A percentile compares a stretch with the other conserved stretches of the same genome.
Evolutionary conservation across 2,329 filamentous ascomycete species (phyloP).

Genomic region (Aureobasidium sp.): DNA sequence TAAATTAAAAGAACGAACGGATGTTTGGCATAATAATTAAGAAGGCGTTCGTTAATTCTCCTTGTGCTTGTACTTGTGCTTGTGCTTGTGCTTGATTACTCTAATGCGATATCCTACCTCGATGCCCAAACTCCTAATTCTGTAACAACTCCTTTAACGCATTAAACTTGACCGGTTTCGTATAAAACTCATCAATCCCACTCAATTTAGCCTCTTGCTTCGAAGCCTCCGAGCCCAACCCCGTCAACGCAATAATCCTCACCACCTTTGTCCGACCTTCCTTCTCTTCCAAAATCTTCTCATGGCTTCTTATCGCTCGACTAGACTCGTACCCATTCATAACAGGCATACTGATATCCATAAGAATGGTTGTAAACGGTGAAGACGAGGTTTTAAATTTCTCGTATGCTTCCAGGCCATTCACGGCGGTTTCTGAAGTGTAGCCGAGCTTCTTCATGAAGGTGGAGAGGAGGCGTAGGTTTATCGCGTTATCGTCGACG

Average conservation of each 20-base stretch:
- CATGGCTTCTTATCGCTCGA: slow-evolving; percentile 23
- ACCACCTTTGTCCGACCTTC: background rate
- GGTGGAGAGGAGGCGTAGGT: background rate
- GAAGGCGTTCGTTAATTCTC: too few relatives aligned
- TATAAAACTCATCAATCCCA: slow-evolving; percentile 25
- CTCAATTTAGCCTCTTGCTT: slow-evolving; percentile 21
- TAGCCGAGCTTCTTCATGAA: slow-evolving; percentile 1
- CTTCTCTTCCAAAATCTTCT: slow-evolving; percentile 12
- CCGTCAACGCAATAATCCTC: slow-evolving; percentile 19
- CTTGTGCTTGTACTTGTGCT: too few relatives aligned
- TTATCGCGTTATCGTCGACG: slow-evolving; percentile 11
- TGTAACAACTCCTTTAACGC: slow-evolving; percentile 16
- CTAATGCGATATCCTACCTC: too few relatives aligned
- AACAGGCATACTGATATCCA: slow-evolving; percentile 14
- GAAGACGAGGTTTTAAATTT: background rate
- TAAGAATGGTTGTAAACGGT: slow-evolving; percentile 11
- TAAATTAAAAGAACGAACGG: too few relatives aligned
- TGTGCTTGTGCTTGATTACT: too few relatives aligned
- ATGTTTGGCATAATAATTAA: background rate
- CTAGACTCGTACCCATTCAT: slow-evolving; percentile 24
- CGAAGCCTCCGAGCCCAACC: slow-evolving; percentile 16
- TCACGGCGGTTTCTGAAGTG: background rate
- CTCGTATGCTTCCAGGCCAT: background rate
- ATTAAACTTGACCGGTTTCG: slow-evolving; percentile 24
- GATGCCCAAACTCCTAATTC: background rate